Evolutionary conservation across 208 protist genomes (phyloP).

Genomic region (Crithidia thermophila): DNA sequence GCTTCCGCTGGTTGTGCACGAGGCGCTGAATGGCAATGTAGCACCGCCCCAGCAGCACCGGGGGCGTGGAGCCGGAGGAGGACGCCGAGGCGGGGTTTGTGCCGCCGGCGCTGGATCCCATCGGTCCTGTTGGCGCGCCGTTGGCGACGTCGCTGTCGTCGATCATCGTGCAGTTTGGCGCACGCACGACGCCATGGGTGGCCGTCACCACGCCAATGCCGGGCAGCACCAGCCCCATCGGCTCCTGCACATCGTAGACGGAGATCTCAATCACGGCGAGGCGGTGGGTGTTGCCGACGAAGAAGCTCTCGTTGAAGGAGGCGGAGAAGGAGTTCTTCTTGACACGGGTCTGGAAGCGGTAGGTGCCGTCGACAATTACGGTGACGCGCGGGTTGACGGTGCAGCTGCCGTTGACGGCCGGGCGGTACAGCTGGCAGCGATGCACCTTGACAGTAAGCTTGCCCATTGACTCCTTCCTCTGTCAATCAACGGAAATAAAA

Average conservation of each 20-base stretch:
- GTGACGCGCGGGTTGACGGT: constrained; percentile 52
- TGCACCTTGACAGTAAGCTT: constrained; percentile 68
- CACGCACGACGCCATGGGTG: constrained; percentile 24
- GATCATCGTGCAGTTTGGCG: neutral
- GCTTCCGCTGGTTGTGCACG: constrained; percentile 49
- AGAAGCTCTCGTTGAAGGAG: constrained; percentile 69
- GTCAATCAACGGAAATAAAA: too few species aligned
- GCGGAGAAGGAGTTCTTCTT: constrained; percentile 45
- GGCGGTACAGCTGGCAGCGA: constrained; percentile 44
- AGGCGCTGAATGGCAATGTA: constrained; percentile 69
- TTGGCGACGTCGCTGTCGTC: constrained; percentile 13
- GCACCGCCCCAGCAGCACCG: constrained; percentile 62
- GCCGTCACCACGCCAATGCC: constrained; percentile 29
- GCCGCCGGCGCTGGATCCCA: neutral
- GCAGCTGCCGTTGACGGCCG: constrained; percentile 29
- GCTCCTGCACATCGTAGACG: constrained; percentile 56
- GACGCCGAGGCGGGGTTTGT: constrained; percentile 2
- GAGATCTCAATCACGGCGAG: constrained; percentile 71
- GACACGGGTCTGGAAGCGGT: constrained; percentile 64
- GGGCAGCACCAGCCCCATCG: constrained; percentile 32
- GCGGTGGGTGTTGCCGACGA: constrained; percentile 80
- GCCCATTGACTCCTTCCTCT: too few species aligned
- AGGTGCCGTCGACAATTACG: constrained; percentile 69
- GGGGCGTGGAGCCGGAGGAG: constrained; percentile 14
- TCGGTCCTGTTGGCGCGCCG: neutral